Base-by-base conservation (phyloP, 805 yeast species). In the Brettanomyces bruxellensis region DNA sequence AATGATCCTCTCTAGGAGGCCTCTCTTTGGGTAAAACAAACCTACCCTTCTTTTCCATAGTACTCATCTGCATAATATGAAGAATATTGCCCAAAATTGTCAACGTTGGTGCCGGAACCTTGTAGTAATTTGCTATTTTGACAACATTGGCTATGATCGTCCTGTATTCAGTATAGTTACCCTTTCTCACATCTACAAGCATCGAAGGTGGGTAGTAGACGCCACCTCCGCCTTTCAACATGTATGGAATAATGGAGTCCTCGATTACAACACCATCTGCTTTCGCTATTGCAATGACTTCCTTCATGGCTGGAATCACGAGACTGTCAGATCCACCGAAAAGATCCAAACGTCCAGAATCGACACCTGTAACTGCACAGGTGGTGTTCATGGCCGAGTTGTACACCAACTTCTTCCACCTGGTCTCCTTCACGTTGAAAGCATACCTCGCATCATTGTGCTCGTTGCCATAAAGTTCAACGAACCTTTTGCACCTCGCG, bases 321-420 rank as follows among this genome's bases (percentile, higher is more conserved):
- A 60, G 43, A 1, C 59, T 37, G 18, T 61, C 61, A 30, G 51
- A 49, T 40, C 63, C 65, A 23, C 62, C 62, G 46, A 57, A 62
- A 1, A 55, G 7, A 32, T 56, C 62, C 13, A 66, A 45, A 35
- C 69, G 60, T 25, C 73, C 74, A 34, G 62, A 65, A 44, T 71
- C 75, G 39, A 66, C 62, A 36, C 62, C 57, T 24, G 73, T 69
- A 45, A 71, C 56, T 3, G 73, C 68, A 51, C 75, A 64, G 6
- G 72, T 58, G 3, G 78, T 63, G 56, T 74, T 74, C 45, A 71
- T 62, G 1, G 75, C 62, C 36, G 73, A 74, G 48, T 74, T 74
- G 58, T 73, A 74, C 25, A 74, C 61, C 49, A 74, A 59, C 49
- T 74, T 74, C 41, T 67, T 61, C 74, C 76, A 70, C 54, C 79